Evolutionary conservation across 2,329 filamentous ascomycete genomes (phyloP).

Genomic region (Paecilomyces variotii): DNA sequence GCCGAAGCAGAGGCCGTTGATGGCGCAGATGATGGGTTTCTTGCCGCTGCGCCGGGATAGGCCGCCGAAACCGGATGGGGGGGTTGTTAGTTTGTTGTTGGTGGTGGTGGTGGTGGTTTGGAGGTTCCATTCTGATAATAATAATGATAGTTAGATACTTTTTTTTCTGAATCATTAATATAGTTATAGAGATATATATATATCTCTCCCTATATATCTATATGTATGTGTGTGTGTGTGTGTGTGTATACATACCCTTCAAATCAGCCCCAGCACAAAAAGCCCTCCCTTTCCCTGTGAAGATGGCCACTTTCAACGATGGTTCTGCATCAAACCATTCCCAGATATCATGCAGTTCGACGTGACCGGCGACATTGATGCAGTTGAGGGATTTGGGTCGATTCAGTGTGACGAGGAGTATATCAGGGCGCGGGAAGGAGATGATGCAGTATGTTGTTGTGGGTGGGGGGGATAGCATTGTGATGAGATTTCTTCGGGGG

Average conservation of each 20-base stretch:
- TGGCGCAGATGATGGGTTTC: constrained; percentile 69
- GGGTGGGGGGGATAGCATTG: constrained; percentile 23
- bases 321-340: constrained; percentile 40
- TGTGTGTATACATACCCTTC: constrained; percentile 3
- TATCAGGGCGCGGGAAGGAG: constrained; percentile 36
- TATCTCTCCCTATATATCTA: no score
- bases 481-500: neutral
- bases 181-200: neutral
- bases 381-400: constrained; percentile 37
- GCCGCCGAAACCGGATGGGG: constrained; percentile 46
- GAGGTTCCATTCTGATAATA: neutral
- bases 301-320: constrained; percentile 30
- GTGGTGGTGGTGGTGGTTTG: neutral
- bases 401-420: constrained; percentile 43
- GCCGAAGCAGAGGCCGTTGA: constrained; percentile 69
- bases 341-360: constrained; percentile 36
- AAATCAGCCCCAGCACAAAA: constrained; percentile 40
- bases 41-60: constrained; percentile 50
- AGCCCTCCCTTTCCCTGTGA: constrained; percentile 36
- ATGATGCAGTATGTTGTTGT: constrained; percentile 24
- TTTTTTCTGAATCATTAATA: neutral
- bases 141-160: neutral
- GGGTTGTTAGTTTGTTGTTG: constrained; percentile 10
- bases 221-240: no score
- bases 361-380: constrained; percentile 35